Evolutionary conservation across 192 early-diverging fungal species (phyloP).

Genomic region (Coemansia pectinata): DNA sequence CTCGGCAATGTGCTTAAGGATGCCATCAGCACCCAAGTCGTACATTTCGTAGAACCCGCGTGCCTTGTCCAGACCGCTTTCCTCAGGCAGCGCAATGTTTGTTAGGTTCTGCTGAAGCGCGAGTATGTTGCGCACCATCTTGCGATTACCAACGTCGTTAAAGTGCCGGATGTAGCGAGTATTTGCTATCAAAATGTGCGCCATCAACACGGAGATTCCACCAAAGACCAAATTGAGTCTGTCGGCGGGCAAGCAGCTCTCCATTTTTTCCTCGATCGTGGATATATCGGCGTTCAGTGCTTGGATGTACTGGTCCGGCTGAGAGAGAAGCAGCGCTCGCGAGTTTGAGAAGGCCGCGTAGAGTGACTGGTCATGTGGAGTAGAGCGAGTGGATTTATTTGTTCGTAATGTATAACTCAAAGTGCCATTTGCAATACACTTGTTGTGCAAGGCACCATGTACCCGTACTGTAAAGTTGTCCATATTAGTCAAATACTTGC

Average conservation of each 20-base stretch:
- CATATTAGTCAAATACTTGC: too few species aligned
- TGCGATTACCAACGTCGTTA: slow-evolving; percentile 69
- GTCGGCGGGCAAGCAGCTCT: slow-evolving; percentile 60
- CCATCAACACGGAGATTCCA: slow-evolving; percentile 75
- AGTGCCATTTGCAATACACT: too few species aligned
- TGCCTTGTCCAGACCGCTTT: slow-evolving; percentile 68
- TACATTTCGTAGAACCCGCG: slow-evolving; percentile 77
- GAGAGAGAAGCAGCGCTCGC: too few species aligned
- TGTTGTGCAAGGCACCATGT: too few species aligned
- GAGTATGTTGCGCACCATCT: slow-evolving; percentile 81
- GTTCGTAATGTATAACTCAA: too few species aligned
- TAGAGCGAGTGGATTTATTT: too few species aligned
- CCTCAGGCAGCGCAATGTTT: slow-evolving; percentile 68
- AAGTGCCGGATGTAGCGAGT: slow-evolving; percentile 66
- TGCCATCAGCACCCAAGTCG: slow-evolving; percentile 60
- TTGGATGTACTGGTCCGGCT: slow-evolving; percentile 80
- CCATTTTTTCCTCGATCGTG: slow-evolving; percentile 72
- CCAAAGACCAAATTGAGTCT: slow-evolving; percentile 80
- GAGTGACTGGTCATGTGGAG: too few species aligned
- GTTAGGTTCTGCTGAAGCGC: slow-evolving; percentile 88
- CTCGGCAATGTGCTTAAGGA: slow-evolving; percentile 63
- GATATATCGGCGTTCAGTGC: slow-evolving; percentile 78
- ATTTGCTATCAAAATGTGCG: slow-evolving; percentile 67
- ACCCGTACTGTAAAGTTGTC: too few species aligned
- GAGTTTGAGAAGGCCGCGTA: too few species aligned